A percentile compares a stretch with the other conserved stretches of the same genome.
phyloP scores from a whole-genome alignment of 2,329 filamentous ascomycete species.

The Colletotrichum lupini region DNA sequence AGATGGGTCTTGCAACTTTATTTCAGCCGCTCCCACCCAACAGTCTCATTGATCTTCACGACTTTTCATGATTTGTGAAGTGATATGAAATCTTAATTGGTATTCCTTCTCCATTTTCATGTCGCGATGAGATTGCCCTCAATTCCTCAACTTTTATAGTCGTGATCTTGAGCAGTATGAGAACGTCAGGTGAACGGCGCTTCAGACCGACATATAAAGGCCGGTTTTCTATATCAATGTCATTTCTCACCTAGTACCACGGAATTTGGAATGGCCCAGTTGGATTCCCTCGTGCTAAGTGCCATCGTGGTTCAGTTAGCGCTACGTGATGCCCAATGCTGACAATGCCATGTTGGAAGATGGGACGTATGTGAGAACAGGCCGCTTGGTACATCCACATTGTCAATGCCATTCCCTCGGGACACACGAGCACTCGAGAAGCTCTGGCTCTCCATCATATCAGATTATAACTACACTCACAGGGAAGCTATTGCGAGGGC shows the following conservation, averaged over 20 bases:
- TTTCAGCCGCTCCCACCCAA: not conserved
- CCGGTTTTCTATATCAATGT: not conserved
- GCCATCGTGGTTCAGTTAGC: not conserved
- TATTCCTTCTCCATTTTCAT: not conserved
- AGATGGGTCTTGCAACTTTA: not conserved
- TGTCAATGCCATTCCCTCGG: not conserved
- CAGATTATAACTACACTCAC: not conserved
- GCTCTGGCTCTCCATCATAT: not conserved
- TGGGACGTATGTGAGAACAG: not conserved
- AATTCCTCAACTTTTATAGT: not conserved
- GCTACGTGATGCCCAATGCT: not conserved
- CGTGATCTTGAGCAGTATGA: not conserved
- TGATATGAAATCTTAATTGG: not conserved
- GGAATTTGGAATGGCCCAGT: not conserved
- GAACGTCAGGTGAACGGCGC: no score
- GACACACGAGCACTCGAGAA: not conserved
- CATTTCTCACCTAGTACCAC: rapidly evolving
- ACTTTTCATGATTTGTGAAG: not conserved
- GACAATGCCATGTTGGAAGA: not conserved
- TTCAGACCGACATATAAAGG: not conserved
- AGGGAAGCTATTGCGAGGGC: not conserved
- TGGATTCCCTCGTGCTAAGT: not conserved
- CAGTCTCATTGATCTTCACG: not conserved
- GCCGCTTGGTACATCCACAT: not conserved
- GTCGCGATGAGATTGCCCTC: not conserved